Conservation (phyloP, 2,329 filamentous ascomycete genomes). For the Aspergillus fijiensis region DNA sequence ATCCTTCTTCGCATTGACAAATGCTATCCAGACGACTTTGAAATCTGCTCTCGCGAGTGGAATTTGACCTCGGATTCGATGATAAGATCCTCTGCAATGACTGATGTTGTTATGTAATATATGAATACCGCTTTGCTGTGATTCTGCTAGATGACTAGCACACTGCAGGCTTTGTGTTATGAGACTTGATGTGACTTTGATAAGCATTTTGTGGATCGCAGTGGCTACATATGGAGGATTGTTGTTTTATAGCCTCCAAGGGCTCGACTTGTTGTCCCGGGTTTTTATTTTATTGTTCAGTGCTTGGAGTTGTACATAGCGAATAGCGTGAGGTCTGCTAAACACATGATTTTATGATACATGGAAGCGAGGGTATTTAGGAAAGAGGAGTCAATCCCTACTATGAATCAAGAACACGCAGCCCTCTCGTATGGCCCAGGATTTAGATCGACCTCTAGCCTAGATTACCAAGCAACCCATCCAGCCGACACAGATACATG, state of each 20-base stretch:
- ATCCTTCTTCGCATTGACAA: not conserved
- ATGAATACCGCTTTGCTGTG: not conserved
- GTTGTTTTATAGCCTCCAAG: not conserved
- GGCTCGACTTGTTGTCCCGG: too few species aligned
- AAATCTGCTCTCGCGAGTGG: not conserved
- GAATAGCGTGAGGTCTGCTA: not conserved
- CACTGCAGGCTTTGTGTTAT: conserved; percentile 7
- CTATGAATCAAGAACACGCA: too few species aligned
- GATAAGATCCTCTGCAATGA: conserved; percentile 8
- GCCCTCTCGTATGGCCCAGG: too few species aligned
- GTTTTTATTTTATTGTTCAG: too few species aligned
- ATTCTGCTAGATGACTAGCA: conserved; percentile 3
- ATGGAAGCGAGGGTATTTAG: too few species aligned
- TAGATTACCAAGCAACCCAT: too few species aligned
- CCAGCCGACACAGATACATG: too few species aligned
- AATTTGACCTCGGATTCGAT: conserved; percentile 4
- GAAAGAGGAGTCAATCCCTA: too few species aligned
- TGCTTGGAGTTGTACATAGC: not conserved
- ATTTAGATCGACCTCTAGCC: too few species aligned
- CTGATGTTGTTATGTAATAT: conserved; percentile 9
- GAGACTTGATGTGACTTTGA: not conserved
- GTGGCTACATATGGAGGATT: not conserved
- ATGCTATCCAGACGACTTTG: not conserved
- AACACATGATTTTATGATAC: not conserved
- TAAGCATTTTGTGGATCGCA: not conserved